phyloP scores from a whole-genome alignment of 805 yeast species.

The Saccharomycopsis vini region DNA sequence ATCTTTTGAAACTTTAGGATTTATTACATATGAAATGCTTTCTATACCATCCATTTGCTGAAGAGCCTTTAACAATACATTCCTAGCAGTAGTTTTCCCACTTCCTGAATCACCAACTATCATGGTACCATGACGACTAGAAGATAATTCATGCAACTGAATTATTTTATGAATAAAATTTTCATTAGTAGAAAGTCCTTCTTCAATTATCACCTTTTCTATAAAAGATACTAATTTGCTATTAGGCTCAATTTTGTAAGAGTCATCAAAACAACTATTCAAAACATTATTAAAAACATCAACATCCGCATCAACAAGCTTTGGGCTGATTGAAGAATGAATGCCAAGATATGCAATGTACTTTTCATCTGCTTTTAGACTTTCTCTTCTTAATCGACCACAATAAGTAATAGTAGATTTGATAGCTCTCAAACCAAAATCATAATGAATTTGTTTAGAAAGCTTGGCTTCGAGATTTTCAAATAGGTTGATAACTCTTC shows the following conservation, averaged over 20 bases:
- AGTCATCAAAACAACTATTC: conserved; percentile 25
- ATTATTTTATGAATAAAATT: conserved; percentile 45
- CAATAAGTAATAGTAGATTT: conserved; percentile 58
- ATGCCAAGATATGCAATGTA: conserved; percentile 40
- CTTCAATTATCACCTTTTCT: conserved; percentile 23
- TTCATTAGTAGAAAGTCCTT: conserved; percentile 29
- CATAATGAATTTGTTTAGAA: conserved; percentile 66
- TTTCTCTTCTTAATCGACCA: conserved; percentile 35
- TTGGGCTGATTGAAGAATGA: conserved; percentile 58
- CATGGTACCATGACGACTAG: conserved; percentile 69
- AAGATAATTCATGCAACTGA: conserved; percentile 56
- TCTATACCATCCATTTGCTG: conserved; percentile 29
- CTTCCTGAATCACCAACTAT: conserved; percentile 67
- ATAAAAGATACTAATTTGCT: conserved; percentile 25
- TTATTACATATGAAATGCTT: conserved; percentile 40
- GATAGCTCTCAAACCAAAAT: conserved; percentile 80
- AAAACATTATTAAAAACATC: conserved; percentile 26
- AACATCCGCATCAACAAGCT: conserved; percentile 48
- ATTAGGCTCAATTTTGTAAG: conserved; percentile 22
- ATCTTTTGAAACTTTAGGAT: conserved; percentile 68
- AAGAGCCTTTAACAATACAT: conserved; percentile 38
- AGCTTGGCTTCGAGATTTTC: conserved; percentile 30
- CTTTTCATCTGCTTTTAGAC: conserved; percentile 11
- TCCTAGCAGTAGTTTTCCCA: conserved; percentile 60
- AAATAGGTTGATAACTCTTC: conserved; percentile 47